A percentile compares a stretch with the other conserved stretches of the same genome.
These are phyloP conservation scores for Glycine soja DNA, from an alignment of 306 rosid genomes.

Conservation along the genomic window DNA sequence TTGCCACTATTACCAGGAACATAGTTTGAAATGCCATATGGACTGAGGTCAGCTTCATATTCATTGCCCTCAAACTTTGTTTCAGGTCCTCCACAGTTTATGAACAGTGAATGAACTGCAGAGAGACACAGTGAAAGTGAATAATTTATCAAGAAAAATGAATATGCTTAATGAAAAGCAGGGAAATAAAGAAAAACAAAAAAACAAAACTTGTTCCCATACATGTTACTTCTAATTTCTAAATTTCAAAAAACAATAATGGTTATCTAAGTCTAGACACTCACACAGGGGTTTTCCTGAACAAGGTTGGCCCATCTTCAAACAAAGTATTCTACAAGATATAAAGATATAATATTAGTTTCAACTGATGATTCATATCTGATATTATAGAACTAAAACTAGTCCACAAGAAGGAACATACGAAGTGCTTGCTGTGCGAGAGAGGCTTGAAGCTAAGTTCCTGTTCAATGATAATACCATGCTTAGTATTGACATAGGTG, in stretches of 20 bases:
- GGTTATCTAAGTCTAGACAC: constrained; percentile 45
- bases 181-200: constrained; percentile 14
- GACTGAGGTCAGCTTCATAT: constrained; percentile 58
- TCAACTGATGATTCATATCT: constrained; percentile 24
- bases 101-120: constrained; percentile 69
- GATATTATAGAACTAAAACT: not conserved
- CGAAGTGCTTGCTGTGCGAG: constrained; percentile 53
- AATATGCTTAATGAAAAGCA: constrained; percentile 13
- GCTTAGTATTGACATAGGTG: constrained; percentile 7
- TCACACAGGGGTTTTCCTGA: constrained; percentile 58
- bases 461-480: constrained; percentile 48
- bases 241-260: constrained; percentile 26
- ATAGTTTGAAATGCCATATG: constrained; percentile 53
- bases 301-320: constrained; percentile 73
- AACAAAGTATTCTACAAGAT: constrained; percentile 62
- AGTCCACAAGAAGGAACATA: constrained; percentile 49
- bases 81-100: constrained; percentile 68
- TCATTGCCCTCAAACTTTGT: constrained; percentile 40
- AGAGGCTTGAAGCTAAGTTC: constrained; percentile 73
- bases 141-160: constrained; percentile 1
- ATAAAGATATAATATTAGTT: constrained; percentile 38
- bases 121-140: constrained; percentile 9
- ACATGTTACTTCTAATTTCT: constrained; percentile 10
- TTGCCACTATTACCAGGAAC: constrained; percentile 16
- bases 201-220: constrained; percentile 9